These are phyloP conservation scores for Tulasnella sp. DNA, from an alignment of 768 basidiomycete genomes.

Conservation along the genomic window DNA sequence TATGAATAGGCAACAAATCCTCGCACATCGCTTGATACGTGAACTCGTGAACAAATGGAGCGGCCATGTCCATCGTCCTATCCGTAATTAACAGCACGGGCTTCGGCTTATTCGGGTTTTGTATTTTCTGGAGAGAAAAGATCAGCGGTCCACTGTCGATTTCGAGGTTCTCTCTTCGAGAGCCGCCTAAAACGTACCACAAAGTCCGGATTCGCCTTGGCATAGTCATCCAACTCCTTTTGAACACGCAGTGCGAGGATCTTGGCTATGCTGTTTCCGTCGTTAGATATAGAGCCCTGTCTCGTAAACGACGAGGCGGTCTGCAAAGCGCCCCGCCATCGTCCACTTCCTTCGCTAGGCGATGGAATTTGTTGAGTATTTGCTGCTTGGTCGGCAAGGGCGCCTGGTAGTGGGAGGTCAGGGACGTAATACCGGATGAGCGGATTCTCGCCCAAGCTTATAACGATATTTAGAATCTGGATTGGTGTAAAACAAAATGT, in stretches of 20 bases:
- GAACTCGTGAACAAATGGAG: slow-evolving; percentile 92
- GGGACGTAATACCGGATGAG: slow-evolving; percentile 88
- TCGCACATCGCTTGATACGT: slow-evolving; percentile 99
- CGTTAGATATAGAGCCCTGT: slow-evolving; percentile 34
- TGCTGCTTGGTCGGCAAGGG: slow-evolving; percentile 60
- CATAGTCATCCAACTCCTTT: slow-evolving; percentile 72
- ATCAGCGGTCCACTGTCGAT: not conserved
- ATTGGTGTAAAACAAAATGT: slow-evolving; percentile 21
- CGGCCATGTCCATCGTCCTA: slow-evolving; percentile 86
- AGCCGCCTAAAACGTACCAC: slow-evolving; percentile 42
- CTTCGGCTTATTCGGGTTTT: slow-evolving; percentile 46
- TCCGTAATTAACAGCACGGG: slow-evolving; percentile 86
- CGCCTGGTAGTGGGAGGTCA: slow-evolving; percentile 72
- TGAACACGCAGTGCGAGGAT: slow-evolving; percentile 81
- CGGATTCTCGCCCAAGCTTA: slow-evolving; percentile 84
- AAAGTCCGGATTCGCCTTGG: slow-evolving; percentile 75
- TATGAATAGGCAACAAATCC: slow-evolving; percentile 79
- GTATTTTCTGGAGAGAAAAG: slow-evolving; percentile 21
- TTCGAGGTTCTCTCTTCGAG: slow-evolving; percentile 4
- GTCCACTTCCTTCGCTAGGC: slow-evolving; percentile 47
- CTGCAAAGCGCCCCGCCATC: slow-evolving; percentile 36
- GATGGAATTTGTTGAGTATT: slow-evolving; percentile 30
- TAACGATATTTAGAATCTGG: slow-evolving; percentile 77
- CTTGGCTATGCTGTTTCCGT: slow-evolving; percentile 61
- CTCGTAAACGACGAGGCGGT: not conserved